Evolutionary conservation across 441 rosid genomes (phyloP).

Genomic region (Sinapis alba): DNA sequence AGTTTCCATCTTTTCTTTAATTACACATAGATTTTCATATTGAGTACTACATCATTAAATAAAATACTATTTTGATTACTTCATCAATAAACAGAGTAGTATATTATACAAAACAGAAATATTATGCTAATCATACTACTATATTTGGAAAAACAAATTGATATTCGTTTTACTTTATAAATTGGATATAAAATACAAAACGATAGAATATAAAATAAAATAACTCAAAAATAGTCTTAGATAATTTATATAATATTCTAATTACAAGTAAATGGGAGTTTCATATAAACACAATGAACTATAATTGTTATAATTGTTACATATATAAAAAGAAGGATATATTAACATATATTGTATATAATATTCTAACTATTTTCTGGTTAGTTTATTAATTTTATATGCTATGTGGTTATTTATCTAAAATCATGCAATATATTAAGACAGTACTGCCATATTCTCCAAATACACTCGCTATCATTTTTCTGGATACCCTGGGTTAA

Average conservation of each 20-base stretch:
- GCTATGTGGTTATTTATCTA: not conserved
- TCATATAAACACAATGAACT: not conserved
- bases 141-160: not conserved
- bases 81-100: not conserved
- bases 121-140: not conserved
- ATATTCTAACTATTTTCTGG: not conserved
- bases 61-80: not conserved
- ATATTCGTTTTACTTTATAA: not conserved
- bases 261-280: not conserved
- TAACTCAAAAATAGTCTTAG: not conserved
- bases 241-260: not conserved
- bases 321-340: not conserved
- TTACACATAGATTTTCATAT: not conserved
- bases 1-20: not conserved
- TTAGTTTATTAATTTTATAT: not conserved
- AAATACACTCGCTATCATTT: slow-evolving; percentile 41
- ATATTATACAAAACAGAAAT: not conserved
- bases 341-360: not conserved
- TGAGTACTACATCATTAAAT: not conserved
- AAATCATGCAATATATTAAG: slow-evolving; percentile 39
- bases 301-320: not conserved
- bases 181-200: not conserved
- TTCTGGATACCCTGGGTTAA: not conserved
- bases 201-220: not conserved
- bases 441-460: slow-evolving; percentile 1